Base-by-base conservation (phyloP, 2,329 filamentous ascomycete species). In the Sphaerulina vaccinii region DNA sequence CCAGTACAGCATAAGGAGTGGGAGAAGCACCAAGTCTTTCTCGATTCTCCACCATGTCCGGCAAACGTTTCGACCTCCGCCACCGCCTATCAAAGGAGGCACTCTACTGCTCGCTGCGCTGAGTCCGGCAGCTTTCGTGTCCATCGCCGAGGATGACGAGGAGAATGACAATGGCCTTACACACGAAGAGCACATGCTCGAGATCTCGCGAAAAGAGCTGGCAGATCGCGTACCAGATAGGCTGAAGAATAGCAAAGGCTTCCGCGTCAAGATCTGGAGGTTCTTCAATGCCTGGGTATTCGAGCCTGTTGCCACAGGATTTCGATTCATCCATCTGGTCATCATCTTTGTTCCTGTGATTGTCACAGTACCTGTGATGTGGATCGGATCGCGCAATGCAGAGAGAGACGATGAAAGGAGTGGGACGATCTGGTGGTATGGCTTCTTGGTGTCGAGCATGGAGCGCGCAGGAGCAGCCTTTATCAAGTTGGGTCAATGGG, bases 401-500 rank as follows among this genome's bases (percentile, higher is more conserved):
- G 75, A 83, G 27, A 80, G 79, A 51, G 85, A 90, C 61, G 83
- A 88, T 58, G 89, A 96, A 73, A 80, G 89, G 56, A 79, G 75
- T 5, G 92, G 93, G 0, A 91, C 91, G 0, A 66, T 97, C 2
- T 96, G 88, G 90, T 99, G 93, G 93, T 99, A 96, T 73, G 77
- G 77, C 3, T 93, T 96, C 65, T 72, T 99, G 33, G 90, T 97
- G 8, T 80, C 78, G 52, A 80, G 87, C 22, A 97, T 99, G 93
- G 92, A 99, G 72, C 80, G 85, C 66, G 90, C 92, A 15, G 93
- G 93, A 0, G 91, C 93, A 38, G 90, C 93, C 0, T 99, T 99
- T 67, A 99, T 99, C 74, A 99, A 99, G 84, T 82, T 99, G 49
- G 93, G 93, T 13, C 93, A 99, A 84, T 99, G 93, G 93, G 93